Conservation (phyloP, 1,139 yeast genomes). For the Candida neerlandica region DNA sequence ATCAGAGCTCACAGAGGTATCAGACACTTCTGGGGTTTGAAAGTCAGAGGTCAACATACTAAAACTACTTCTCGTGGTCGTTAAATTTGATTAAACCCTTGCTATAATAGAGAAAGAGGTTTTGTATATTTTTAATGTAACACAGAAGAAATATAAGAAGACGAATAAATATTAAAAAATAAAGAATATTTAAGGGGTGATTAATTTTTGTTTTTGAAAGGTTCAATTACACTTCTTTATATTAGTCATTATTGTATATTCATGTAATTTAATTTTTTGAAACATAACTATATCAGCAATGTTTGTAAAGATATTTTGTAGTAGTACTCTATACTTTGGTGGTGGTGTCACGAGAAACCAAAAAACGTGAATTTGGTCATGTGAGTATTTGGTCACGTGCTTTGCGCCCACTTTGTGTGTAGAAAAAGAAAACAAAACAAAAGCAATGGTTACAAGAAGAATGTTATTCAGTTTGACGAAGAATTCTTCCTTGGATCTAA, state of each 20-base stretch:
- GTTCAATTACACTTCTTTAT: background rate
- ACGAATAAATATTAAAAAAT: background rate
- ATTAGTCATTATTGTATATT: slow-evolving; percentile 9
- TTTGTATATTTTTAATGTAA: slow-evolving; percentile 2
- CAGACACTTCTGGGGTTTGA: slow-evolving; percentile 99
- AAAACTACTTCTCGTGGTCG: slow-evolving; percentile 98
- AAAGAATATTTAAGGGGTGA: slow-evolving; percentile 9
- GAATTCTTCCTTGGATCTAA: background rate
- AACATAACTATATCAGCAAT: slow-evolving; percentile 10
- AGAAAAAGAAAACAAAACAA: no score
- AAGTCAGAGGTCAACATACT: slow-evolving; percentile 99
- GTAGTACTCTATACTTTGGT: background rate
- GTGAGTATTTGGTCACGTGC: background rate
- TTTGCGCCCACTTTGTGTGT: background rate
- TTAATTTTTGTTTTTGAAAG: slow-evolving; percentile 1
- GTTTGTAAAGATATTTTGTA: slow-evolving; percentile 9
- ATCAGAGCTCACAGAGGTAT: slow-evolving; percentile 99
- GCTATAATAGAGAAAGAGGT: background rate
- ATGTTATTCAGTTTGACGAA: background rate
- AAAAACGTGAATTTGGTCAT: no score
- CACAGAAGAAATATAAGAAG: background rate
- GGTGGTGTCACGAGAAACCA: no score
- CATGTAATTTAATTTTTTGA: slow-evolving; percentile 20
- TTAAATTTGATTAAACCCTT: slow-evolving; percentile 26
- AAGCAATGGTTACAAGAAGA: background rate